These are phyloP conservation scores for Malassezia sympodialis DNA, from an alignment of 1,284 basidiomycete species.

Conservation along the genomic window DNA sequence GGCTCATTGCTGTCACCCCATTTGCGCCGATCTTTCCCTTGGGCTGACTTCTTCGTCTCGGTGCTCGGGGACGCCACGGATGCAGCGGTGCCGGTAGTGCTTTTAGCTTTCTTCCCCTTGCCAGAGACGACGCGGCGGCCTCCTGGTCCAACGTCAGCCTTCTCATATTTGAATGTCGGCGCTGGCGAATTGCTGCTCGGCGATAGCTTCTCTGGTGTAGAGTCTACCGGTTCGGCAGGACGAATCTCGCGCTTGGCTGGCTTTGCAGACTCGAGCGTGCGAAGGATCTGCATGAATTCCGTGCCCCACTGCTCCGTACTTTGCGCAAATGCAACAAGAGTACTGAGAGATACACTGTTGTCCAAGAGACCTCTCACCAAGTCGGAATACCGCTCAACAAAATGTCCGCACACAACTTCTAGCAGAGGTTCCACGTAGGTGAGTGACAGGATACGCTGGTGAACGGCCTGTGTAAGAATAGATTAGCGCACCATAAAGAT, in stretches of 20 bases:
- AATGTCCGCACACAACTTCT: slow-evolving; percentile 26
- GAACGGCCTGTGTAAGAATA: slow-evolving; percentile 57
- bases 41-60: slow-evolving; percentile 53
- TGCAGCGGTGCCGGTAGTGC: slow-evolving; percentile 52
- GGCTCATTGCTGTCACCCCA: slow-evolving; percentile 62
- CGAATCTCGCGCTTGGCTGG: not conserved
- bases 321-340: slow-evolving; percentile 55
- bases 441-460: slow-evolving; percentile 89
- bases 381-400: slow-evolving; percentile 31
- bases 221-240: not conserved
- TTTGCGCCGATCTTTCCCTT: slow-evolving; percentile 71
- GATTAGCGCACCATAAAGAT: slow-evolving; percentile 29
- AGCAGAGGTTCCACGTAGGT: slow-evolving; percentile 80
- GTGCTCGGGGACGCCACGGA: slow-evolving; percentile 27
- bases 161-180: slow-evolving; percentile 13
- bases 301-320: slow-evolving; percentile 72
- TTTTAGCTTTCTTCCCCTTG: slow-evolving; percentile 50
- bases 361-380: slow-evolving; percentile 24
- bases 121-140: slow-evolving; percentile 52
- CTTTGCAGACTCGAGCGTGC: slow-evolving; percentile 22
- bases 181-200: not conserved
- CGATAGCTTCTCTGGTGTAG: not conserved
- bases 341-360: not conserved
- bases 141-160: slow-evolving; percentile 53
- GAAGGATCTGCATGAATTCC: slow-evolving; percentile 66